Base-by-base conservation (phyloP, 2,329 filamentous ascomycete genomes). In the Colletotrichum abscissum region DNA sequence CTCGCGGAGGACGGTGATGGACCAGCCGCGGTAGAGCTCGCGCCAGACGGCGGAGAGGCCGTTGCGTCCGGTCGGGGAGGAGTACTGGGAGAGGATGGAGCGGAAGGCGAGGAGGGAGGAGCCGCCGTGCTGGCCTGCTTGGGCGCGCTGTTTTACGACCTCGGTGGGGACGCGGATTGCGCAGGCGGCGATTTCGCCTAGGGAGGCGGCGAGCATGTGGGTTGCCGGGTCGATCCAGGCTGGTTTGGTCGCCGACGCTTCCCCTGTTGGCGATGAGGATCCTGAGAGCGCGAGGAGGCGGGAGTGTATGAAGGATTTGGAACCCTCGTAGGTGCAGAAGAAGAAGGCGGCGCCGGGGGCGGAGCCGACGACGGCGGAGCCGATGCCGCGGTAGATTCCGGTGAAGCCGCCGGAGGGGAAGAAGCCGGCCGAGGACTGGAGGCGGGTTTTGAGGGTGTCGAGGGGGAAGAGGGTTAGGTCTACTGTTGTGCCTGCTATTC, bases 371-470 rank as follows among this genome's bases (percentile, higher is more conserved):
- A 98, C 87, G 0, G 95, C 95, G 71, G 92, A 94, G 62, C 96
- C 97, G 19, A 99, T 91, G 81, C 97, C 97, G 58, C 94, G 93
- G 87, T 99, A 99, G 78, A 98, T 94, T 74, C 96, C 95, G 63
- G 89, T 89, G 88, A 98, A 95, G 79, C 96, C 96, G 80, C 97
- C 96, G 3, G 92, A 92, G 69, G 93, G 88, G 80, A 94, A 91
- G 87, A 98, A 95, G 82, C 93, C 92, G 69, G 88, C 82, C 60
- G 90, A 90, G 75, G 95, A 95, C 86, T 99, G 97, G 7, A 99
- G 94, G 19, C 97, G 95, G 56, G 97, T 99, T 86, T 99, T 99
- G 81, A 99, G 92, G 0, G 97, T 99, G 89, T 99, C 97, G 88
- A 99, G 95, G 0, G 97, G 97, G 87, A 94, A 99, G 81, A 99